Evolutionary conservation across 441 rosid genomes (phyloP), one percentile per base, ranked within the genome.

Genomic region (Mallotus japonicus): DNA sequence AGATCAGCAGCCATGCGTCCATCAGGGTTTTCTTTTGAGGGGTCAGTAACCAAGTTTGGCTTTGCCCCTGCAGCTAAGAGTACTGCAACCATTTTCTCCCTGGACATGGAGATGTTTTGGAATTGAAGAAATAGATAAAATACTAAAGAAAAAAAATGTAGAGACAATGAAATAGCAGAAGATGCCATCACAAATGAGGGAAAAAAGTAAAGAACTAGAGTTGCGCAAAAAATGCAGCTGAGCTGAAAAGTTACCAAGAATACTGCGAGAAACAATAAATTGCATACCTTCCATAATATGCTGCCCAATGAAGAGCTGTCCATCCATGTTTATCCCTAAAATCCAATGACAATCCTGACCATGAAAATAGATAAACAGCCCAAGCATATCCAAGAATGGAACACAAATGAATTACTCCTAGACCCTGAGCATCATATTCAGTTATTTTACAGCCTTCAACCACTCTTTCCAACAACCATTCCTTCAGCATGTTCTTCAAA

Each of bases 221-320:
- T 22, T 12, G 13, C 16, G 19, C 32, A 54, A 65, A 22, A 57
- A 40, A 62, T 24, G 56, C 10, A 65, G 54, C 62, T 69, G 50
- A 79, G 22, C 63, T 65, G 67, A 64, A 9, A n/a, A 65, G 67
- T 42, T 46, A 69, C 19, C 42, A 9, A 61, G 51, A 34, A 14
- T 53, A 70, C 32, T 34, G 42, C 40, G 42, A 62, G 62, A 49
- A 67, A 54, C 8, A 3, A 44, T 70, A 22, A 67, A 3, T 15
- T 73, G 62, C 67, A 44, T 78, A 92, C 98, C 93, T 92, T 74
- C 99, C 97, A 76, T 73, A 81, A 79, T 75, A 83, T 76, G 98
- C 97, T 73, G 98, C 98, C 99, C 99, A 93, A 71, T 96, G 99
- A 84, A 96, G 95, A 75, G 99, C 97, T 34, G 99, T 93, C 99